Base-by-base conservation (phyloP, 305 asterid species). In the Coffea humblotiana region DNA sequence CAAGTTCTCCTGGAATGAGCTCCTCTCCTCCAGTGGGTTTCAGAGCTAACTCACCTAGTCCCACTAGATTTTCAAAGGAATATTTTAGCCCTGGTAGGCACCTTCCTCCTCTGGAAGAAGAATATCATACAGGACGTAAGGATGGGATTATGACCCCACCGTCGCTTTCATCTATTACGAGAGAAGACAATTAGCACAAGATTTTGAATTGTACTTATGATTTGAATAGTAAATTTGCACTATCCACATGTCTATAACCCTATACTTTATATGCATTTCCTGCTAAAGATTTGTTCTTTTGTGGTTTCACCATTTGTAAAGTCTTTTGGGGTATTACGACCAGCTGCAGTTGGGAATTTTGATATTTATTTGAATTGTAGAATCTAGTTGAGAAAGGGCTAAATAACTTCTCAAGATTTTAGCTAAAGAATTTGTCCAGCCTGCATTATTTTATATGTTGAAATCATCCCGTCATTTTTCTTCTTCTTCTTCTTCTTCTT, bases 61-160 rank as follows among this genome's bases (percentile, higher is more conserved):
- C 87, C 27, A 87, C 75, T 72, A 83, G 81, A 74, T 76, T 85
- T 52, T 70, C 86, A 5, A 72, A 63, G 60, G 92, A 82, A 54
- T 71, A 77, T 70, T 71, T 69, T 27, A 86, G 88, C 84, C 91
- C 90, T 14, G 89, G 78, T 72, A 84, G 81, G 68, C 88, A 79
- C 58, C 86, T 82, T 77, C 65, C 90, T 16, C 79, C 77, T 0
- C 81, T 86, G 78, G 84, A 79, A 74, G 93, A 88, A 78, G 91
- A 87, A 63, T 21, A 78, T 75, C 72, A 40, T 83, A 67, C 27
- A 58, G 71, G 78, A 74, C 85, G 74, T 72, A 74, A 79, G 70
- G 87, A 86, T 79, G 89, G 84, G 47, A 86, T 82, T 6, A 89
- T 86, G 94, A 81, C 11, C 6, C 89, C 94, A 2, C 96, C 96